These are phyloP conservation scores for Pichia sp. DNA, from an alignment of 1,139 yeast genomes.

Conservation along the genomic window DNA sequence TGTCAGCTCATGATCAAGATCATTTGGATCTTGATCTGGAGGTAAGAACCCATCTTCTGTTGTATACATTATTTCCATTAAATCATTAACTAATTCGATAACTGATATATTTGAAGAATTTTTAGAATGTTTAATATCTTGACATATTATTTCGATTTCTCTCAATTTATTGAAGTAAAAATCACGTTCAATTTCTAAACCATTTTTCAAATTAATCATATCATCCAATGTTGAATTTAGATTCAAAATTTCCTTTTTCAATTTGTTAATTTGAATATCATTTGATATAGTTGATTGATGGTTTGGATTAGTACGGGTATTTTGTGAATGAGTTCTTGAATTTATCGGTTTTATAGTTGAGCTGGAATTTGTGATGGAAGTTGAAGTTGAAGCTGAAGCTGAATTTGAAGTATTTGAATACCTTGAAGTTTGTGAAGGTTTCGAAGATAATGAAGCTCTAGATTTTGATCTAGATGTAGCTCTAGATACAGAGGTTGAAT, in stretches of 20 bases:
- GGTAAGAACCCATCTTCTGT: slow-evolving; percentile 72
- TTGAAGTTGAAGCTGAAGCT: background rate
- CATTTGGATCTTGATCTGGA: slow-evolving; percentile 30
- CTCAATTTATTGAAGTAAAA: slow-evolving; percentile 86
- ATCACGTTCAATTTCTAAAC: slow-evolving; percentile 70
- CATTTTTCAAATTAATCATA: slow-evolving; percentile 25
- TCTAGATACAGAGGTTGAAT: background rate
- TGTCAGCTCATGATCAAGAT: background rate
- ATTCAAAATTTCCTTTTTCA: slow-evolving; percentile 3
- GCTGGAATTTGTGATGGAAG: background rate
- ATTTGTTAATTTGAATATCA: background rate
- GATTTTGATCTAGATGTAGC: background rate
- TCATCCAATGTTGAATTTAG: slow-evolving; percentile 18
- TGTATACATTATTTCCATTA: slow-evolving; percentile 69
- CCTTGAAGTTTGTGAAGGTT: background rate
- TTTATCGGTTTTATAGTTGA: no score
- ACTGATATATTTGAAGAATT: slow-evolving; percentile 18
- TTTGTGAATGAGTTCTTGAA: no score
- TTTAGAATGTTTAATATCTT: slow-evolving; percentile 46
- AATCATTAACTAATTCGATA: slow-evolving; percentile 44
- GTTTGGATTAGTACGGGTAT: no score
- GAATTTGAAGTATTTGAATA: no score
- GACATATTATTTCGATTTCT: slow-evolving; percentile 77
- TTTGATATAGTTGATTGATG: background rate
- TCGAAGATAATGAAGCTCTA: background rate